A percentile compares a stretch with the other conserved stretches of the same genome.
Conservation (phyloP, 352 stramenopile genomes). For the Globisporangium ultimum region DNA sequence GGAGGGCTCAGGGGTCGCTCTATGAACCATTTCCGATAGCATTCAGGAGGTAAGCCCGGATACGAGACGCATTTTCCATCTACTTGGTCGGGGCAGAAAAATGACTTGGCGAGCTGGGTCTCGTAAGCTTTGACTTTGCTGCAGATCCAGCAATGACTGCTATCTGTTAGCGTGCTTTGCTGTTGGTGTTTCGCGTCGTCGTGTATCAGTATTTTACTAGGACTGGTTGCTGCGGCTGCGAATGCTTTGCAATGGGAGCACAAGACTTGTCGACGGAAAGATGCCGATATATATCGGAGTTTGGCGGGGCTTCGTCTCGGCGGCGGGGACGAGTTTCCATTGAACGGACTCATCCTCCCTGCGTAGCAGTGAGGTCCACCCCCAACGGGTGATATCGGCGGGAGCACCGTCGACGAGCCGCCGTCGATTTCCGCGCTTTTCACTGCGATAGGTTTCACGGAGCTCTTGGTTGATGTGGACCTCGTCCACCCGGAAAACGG, state of each 20-base stretch:
- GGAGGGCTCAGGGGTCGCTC: constrained; percentile 1
- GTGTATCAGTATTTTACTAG: not conserved
- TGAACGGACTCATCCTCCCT: not conserved
- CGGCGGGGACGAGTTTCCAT: constrained; percentile 2
- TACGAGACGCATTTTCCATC: constrained; percentile 19
- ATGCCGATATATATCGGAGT: not conserved
- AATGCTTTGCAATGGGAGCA: constrained; percentile 8
- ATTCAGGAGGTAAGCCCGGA: constrained; percentile 10
- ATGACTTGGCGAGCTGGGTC: constrained; percentile 15
- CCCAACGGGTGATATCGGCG: not conserved
- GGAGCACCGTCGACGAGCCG: not conserved
- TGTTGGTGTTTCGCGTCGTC: not conserved
- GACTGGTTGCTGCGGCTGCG: not conserved
- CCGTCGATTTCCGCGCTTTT: not conserved
- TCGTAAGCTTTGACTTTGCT: constrained; percentile 16
- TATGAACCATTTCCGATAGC: constrained; percentile 24
- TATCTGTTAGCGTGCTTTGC: not conserved
- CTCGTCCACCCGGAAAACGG: constrained; percentile 7
- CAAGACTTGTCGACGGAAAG: constrained; percentile 7
- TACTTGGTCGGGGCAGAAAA: constrained; percentile 14
- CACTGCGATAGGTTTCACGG: not conserved
- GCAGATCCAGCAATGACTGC: constrained; percentile 15
- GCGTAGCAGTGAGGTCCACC: constrained; percentile 7
- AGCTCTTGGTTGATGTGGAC: constrained; percentile 1
- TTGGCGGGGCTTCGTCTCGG: not conserved